Percentiles rank a stretch among this genome's conserved stretches.
These are phyloP conservation scores for Auriscalpium vulgare DNA, from an alignment of 768 basidiomycete genomes.

Conservation along the genomic window DNA sequence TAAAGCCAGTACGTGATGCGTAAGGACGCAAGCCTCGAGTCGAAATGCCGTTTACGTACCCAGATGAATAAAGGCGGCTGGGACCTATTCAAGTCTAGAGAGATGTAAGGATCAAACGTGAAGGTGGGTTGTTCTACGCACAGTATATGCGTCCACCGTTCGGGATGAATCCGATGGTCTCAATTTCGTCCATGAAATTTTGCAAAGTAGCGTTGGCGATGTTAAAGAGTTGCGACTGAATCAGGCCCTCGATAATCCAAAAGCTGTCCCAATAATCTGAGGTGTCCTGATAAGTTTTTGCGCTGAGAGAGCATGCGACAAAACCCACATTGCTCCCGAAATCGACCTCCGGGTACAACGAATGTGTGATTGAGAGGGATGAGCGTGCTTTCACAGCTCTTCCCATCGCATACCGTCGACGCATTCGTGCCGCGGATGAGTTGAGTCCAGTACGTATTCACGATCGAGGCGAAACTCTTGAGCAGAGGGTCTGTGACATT, in stretches of 20 bases:
- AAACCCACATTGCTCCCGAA: constrained; percentile 76
- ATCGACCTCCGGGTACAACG: constrained; percentile 82
- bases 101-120: neutral
- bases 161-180: constrained; percentile 81
- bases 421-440: constrained; percentile 71
- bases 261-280: constrained; percentile 62
- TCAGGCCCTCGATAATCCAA: constrained; percentile 85
- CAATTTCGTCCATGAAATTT: constrained; percentile 94
- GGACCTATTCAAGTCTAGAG: constrained; percentile 74
- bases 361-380: constrained; percentile 91
- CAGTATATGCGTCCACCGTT: constrained; percentile 93
- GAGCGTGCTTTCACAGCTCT: constrained; percentile 69
- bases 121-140: constrained; percentile 20
- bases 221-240: constrained; percentile 67
- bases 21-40: neutral
- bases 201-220: constrained; percentile 72
- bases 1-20: constrained; percentile 20
- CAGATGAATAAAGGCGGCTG: constrained; percentile 87
- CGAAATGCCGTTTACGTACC: constrained; percentile 28
- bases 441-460: constrained; percentile 79
- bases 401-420: constrained; percentile 52
- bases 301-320: constrained; percentile 4
- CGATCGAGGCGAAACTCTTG: constrained; percentile 66
- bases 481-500: constrained; percentile 65
- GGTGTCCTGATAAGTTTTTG: neutral